Percentiles rank a stretch among this genome's conserved stretches.
These are phyloP conservation scores for Dictyophora rubrovolvata DNA, from an alignment of 768 basidiomycete species.

Conservation along the genomic window DNA sequence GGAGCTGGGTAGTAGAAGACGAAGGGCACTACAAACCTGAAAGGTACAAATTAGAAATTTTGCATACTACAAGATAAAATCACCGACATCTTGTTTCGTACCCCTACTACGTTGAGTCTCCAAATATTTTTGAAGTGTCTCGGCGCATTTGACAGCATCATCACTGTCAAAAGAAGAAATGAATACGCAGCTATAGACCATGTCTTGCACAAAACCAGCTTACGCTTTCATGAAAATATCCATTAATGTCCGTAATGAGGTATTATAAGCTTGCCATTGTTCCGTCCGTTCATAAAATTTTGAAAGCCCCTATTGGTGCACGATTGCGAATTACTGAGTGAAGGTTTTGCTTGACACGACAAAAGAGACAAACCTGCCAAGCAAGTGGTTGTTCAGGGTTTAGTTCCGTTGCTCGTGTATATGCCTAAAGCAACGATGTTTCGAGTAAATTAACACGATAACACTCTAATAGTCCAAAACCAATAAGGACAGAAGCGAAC, in stretches of 20 bases:
- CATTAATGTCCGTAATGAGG: constrained; percentile 46
- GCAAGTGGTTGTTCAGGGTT: constrained; percentile 66
- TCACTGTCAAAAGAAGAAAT: constrained; percentile 31
- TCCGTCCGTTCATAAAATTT: constrained; percentile 59
- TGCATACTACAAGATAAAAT: not conserved
- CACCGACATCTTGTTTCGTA: constrained; percentile 43
- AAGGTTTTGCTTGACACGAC: constrained; percentile 5
- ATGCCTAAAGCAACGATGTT: constrained; percentile 51
- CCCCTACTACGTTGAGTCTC: constrained; percentile 52
- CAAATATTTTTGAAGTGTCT: constrained; percentile 68
- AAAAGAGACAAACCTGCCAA: constrained; percentile 57
- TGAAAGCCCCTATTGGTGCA: constrained; percentile 48
- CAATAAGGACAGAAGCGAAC: not conserved
- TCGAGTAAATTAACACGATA: not conserved
- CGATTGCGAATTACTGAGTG: constrained; percentile 10
- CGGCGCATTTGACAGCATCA: constrained; percentile 73
- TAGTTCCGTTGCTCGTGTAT: constrained; percentile 63
- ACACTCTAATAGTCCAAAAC: not conserved
- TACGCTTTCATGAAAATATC: constrained; percentile 51
- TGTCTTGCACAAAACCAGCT: constrained; percentile 15
- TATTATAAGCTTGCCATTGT: constrained; percentile 47
- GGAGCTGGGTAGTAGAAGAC: constrained; percentile 67
- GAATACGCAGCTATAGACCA: not conserved
- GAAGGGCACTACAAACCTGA: constrained; percentile 60
- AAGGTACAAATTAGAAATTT: constrained; percentile 2